A percentile compares a stretch with the other conserved stretches of the same genome.
Evolutionary conservation across 257 asterid species (phyloP).

Genomic region (Verbascum thapsus): DNA sequence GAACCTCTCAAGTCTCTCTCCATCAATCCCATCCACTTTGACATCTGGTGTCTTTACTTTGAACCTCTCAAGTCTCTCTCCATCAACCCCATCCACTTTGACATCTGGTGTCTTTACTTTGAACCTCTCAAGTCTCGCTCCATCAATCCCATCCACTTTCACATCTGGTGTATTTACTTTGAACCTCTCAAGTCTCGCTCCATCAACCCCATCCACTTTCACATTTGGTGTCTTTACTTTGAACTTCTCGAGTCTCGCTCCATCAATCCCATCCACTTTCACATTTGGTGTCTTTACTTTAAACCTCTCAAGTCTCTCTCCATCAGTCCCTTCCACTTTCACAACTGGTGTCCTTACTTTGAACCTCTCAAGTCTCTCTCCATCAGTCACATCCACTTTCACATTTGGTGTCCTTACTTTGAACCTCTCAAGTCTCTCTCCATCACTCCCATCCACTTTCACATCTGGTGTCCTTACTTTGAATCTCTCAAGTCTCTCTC

Average conservation of each 20-base stretch:
- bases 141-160: conserved; percentile 29
- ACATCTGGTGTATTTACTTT: conserved; percentile 50
- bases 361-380: conserved; percentile 38
- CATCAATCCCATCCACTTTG: conserved; percentile 29
- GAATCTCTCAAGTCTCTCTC: conserved; percentile 38
- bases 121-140: conserved; percentile 38
- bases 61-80: conserved; percentile 38
- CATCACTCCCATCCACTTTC: conserved; percentile 28
- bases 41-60: conserved; percentile 50
- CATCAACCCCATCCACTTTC: conserved; percentile 29
- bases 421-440: conserved; percentile 38
- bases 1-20: conserved; percentile 38
- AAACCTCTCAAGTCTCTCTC: conserved; percentile 38
- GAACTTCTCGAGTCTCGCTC: conserved; percentile 38
- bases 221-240: conserved; percentile 50
- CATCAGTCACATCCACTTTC: conserved; percentile 28
- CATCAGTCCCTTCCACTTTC: conserved; percentile 28
- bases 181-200: conserved; percentile 38
- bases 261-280: conserved; percentile 29
- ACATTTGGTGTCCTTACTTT: conserved; percentile 50
- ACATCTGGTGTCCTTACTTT: conserved; percentile 50
- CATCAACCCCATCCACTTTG: conserved; percentile 29
- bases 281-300: conserved; percentile 50
- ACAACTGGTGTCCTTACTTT: conserved; percentile 50
- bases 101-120: conserved; percentile 50